Conservation (phyloP, 129 eudicot species). For the Flaveria sonorensis region DNA sequence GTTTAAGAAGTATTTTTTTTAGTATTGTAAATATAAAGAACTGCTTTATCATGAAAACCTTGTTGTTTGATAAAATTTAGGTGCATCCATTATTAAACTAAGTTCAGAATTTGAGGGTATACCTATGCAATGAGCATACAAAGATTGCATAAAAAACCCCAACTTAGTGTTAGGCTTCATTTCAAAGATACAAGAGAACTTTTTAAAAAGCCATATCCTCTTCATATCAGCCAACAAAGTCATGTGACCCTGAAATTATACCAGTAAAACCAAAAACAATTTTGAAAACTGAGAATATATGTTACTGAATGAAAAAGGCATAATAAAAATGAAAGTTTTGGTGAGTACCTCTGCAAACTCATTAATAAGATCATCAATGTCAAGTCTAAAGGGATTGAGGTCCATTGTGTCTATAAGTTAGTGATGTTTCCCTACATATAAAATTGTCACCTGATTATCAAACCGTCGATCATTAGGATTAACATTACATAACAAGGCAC, state of each 20-base stretch:
- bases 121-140: constrained; percentile 72
- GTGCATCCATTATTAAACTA: not conserved
- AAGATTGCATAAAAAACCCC: constrained; percentile 78
- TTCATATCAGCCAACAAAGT: constrained; percentile 61
- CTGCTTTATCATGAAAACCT: constrained; percentile 40
- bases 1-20: too few relatives aligned
- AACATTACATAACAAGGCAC: constrained; percentile 2
- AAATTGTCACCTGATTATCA: constrained; percentile 27
- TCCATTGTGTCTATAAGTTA: constrained; percentile 42
- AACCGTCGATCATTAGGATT: constrained; percentile 4
- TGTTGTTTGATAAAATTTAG: not conserved
- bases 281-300: not conserved
- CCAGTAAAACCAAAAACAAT: not conserved
- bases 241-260: constrained; percentile 45
- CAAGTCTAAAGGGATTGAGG: constrained; percentile 58
- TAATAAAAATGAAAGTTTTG: not conserved
- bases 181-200: constrained; percentile 73
- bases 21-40: constrained; percentile 38
- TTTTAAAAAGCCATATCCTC: constrained; percentile 67
- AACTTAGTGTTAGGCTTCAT: constrained; percentile 57
- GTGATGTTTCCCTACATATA: constrained; percentile 3
- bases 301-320: not conserved
- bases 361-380: constrained; percentile 76
- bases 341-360: constrained; percentile 60
- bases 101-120: constrained; percentile 18